A percentile compares a stretch with the other conserved stretches of the same genome.
Evolutionary conservation across 2,329 filamentous ascomycete genomes (phyloP).

Genomic region (Nakataea oryzae): DNA sequence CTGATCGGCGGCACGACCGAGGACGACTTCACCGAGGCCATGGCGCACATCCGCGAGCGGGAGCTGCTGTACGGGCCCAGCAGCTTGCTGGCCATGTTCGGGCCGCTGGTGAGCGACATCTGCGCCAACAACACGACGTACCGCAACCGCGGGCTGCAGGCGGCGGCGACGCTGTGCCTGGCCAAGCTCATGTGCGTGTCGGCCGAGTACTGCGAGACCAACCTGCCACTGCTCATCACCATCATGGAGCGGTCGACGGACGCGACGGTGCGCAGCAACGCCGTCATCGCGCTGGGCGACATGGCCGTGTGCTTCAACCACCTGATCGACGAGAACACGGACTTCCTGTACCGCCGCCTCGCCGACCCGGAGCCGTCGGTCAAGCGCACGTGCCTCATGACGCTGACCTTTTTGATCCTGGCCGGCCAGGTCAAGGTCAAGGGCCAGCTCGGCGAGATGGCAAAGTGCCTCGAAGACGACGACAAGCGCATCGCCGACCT

Average conservation of each 20-base stretch:
- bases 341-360: constrained; percentile 89
- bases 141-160: constrained; percentile 80
- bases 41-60: constrained; percentile 73
- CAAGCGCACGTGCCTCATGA: constrained; percentile 97
- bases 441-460: constrained; percentile 96
- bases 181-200: constrained; percentile 99
- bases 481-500: constrained; percentile 91
- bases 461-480: constrained; percentile 94
- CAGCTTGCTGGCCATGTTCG: constrained; percentile 82
- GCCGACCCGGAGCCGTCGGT: constrained; percentile 83
- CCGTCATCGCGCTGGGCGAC: constrained; percentile 91
- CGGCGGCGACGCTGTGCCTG: constrained; percentile 85
- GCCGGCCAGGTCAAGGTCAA: constrained; percentile 99
- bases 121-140: constrained; percentile 93
- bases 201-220: constrained; percentile 88
- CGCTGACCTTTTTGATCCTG: constrained; percentile 90
- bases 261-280: constrained; percentile 87
- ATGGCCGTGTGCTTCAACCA: constrained; percentile 99
- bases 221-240: constrained; percentile 87
- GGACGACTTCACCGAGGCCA: constrained; percentile 83
- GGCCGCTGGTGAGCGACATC: constrained; percentile 83
- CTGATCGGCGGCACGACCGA: constrained; percentile 94
- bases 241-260: constrained; percentile 94
- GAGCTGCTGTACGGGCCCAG: constrained; percentile 75
- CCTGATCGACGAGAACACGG: constrained; percentile 96